Base-by-base conservation (phyloP, 2,329 filamentous ascomycete genomes). In the Neofusicoccum cordaticola region DNA sequence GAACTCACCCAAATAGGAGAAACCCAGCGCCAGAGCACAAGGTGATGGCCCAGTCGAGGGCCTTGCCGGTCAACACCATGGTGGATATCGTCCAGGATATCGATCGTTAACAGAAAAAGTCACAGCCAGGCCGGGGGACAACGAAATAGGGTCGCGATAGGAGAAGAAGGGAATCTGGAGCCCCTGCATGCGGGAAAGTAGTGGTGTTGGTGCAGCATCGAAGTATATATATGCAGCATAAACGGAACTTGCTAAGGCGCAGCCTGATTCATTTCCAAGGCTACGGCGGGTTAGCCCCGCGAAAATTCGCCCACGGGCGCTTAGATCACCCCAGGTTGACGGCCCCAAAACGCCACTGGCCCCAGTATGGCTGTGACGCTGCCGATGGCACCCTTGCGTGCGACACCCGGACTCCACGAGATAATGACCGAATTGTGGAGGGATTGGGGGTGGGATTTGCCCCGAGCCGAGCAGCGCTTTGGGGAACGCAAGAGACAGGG, bases 1-100 rank as follows among this genome's bases (percentile, higher is more conserved):
- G 11, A 42, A 42, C 52, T 17, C 51, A 64, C 62, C 58, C 62
- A 34, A 64, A 64, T 3, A 64, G 51, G 50, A 64, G 52, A 42
- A 64, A 64, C 8, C 62, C 51, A 41, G 52, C 51, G 42, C 62
- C 62, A 57, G 62, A 37, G 45, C 51, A 57, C 52, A 64, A 31
- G 62, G 62, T 64, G 35, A 64, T 64, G 52, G 62, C 62, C 51
- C 52, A 50, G 27, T 64, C 62, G 15, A 64, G 52, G 34, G 52
- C 44, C n/a, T 58, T 64, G 15, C 62, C 62, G 5, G 62, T 64
- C 51, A 64, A 51, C 52, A 64, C 52, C 41, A 47, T 64, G 51
- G 3, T 45, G 35, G 11, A 31, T 42, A 39, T 39, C 7, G 34
- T 22, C 4, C 15, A 7, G 17, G 12, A 37, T 8, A 17, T 22